Conservation (phyloP, 768 basidiomycete genomes). For the Xanthoconium stramineum region DNA sequence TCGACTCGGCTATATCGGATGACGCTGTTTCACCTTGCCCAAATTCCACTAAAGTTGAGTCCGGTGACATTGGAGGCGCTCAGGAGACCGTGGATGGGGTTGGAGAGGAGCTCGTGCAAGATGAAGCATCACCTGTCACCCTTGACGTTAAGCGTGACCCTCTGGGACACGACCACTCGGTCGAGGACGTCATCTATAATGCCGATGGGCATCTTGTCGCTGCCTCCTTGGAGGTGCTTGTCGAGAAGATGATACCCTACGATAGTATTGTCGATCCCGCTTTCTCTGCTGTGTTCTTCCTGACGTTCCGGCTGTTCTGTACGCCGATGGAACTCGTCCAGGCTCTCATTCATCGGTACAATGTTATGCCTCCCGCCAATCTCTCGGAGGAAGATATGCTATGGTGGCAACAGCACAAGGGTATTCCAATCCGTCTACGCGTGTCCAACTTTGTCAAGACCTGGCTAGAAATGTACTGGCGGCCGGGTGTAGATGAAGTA, state of each 20-base stretch:
- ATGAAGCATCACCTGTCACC: conserved; percentile 50
- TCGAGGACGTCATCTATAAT: conserved; percentile 87
- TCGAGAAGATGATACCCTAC: conserved; percentile 98
- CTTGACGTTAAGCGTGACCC: conserved; percentile 36
- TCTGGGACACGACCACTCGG: conserved; percentile 70
- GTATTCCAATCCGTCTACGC: conserved; percentile 84
- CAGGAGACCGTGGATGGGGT: conserved; percentile 33
- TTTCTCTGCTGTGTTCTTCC: conserved; percentile 88
- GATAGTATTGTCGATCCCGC: conserved; percentile 85
- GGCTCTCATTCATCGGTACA: conserved; percentile 78
- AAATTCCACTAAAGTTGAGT: conserved; percentile 44
- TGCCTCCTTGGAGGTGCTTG: conserved; percentile 81
- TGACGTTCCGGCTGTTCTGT: conserved; percentile 92
- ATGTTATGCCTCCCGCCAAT: conserved; percentile 62
- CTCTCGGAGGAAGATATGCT: conserved; percentile 58
- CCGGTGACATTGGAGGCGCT: conserved; percentile 46
- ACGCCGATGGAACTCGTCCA: conserved; percentile 74
- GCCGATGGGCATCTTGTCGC: conserved; percentile 87
- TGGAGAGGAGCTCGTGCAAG: conserved; percentile 56
- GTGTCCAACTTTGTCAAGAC: conserved; percentile 91
- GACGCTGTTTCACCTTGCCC: conserved; percentile 26
- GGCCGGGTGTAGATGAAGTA: conserved; percentile 64
- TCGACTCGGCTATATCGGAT: conserved; percentile 26
- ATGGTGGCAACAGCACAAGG: conserved; percentile 85
- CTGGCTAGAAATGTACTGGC: conserved; percentile 94